A percentile compares a stretch with the other conserved stretches of the same genome.
phyloP scores from a whole-genome alignment of 139 green algal species.

The Chlamydomonas schloesseri region DNA sequence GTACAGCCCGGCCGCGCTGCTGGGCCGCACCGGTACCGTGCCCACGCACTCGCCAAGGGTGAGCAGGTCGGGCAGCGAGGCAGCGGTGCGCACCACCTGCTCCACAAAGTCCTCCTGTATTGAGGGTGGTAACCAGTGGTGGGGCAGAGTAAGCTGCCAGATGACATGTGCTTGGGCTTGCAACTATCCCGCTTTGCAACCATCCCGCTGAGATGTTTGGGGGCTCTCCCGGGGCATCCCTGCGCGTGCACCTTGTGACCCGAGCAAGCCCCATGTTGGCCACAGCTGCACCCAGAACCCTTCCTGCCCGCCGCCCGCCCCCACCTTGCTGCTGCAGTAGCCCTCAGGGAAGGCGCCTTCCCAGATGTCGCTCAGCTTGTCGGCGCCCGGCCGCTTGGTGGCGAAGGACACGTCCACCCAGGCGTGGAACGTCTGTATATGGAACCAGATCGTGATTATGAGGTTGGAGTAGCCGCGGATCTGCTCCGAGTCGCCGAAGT shows the following conservation, averaged over 20 bases:
- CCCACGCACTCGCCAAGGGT: constrained; percentile 48
- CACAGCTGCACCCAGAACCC: too few species aligned
- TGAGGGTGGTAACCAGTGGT: too few species aligned
- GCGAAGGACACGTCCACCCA: constrained; percentile 67
- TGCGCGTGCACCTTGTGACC: too few species aligned
- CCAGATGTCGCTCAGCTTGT: constrained; percentile 52
- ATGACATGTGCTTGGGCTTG: too few species aligned
- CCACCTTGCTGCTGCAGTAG: constrained; percentile 33
- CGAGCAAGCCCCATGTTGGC: too few species aligned
- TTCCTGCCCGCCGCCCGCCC: too few species aligned
- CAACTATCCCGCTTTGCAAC: too few species aligned
- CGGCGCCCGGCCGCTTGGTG: constrained; percentile 53
- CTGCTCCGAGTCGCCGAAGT: constrained; percentile 54
- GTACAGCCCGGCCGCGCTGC: neutral
- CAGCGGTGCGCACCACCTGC: neutral
- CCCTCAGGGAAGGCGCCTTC: constrained; percentile 46
- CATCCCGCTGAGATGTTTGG: too few species aligned
- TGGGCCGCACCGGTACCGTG: constrained; percentile 1
- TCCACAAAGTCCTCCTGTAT: constrained; percentile 46
- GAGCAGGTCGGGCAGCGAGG: constrained; percentile 16
- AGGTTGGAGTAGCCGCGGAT: constrained; percentile 61
- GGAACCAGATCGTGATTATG: constrained; percentile 63
- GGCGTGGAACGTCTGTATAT: constrained; percentile 51
- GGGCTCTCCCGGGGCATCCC: too few species aligned
- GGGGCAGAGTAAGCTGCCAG: too few species aligned